Evolutionary conservation across 345 rosid genomes (phyloP), one percentile per base, ranked within the genome.

Genomic region (Linum tenue): DNA sequence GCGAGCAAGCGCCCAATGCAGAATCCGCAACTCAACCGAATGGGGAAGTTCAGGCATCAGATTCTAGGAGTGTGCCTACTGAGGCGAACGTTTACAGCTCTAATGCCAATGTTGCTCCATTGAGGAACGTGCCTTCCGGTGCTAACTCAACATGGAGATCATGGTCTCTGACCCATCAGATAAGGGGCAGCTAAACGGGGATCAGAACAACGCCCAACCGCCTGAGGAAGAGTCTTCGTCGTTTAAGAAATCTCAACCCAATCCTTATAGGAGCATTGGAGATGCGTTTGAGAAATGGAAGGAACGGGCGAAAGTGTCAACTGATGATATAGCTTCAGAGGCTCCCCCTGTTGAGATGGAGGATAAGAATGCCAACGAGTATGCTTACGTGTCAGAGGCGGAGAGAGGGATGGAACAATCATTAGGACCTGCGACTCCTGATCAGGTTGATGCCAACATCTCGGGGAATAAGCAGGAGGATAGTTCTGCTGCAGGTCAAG

Each of bases 241-340:
- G 53, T 50, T 70, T 70, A 82, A 76, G 69, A 84, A 80, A 71
- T 75, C 73, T 65, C 83, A 75, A 72, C 82, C 83, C 15, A 94
- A 94, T 66, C 96, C 92, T 55, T 90, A 88, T 39, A 74, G 97
- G 71, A 90, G 74, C 59, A 79, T 85, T 58, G 99, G 97, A 53
- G 84, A 86, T 85, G 99, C 97, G 42, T 80, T 88, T 73, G 82
- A 88, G 79, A 88, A 85, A 65, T 94, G 99, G 97, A 94, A 90
- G 70, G 96, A 94, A 73, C 86, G 92, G 81, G 89, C 83, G 55
- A 85, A 69, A 75, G 81, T 90, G 44, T 80, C 90, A 53, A 70
- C 80, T 57, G 96, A 86, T 75, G 84, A 85, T 66, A 78, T 56
- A 36, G 67, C 75, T 59, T 67, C 59, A 38, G 85, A 84, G 63